Conservation (phyloP, 306 rosid genomes). For the Pachyrhizus erosus region DNA sequence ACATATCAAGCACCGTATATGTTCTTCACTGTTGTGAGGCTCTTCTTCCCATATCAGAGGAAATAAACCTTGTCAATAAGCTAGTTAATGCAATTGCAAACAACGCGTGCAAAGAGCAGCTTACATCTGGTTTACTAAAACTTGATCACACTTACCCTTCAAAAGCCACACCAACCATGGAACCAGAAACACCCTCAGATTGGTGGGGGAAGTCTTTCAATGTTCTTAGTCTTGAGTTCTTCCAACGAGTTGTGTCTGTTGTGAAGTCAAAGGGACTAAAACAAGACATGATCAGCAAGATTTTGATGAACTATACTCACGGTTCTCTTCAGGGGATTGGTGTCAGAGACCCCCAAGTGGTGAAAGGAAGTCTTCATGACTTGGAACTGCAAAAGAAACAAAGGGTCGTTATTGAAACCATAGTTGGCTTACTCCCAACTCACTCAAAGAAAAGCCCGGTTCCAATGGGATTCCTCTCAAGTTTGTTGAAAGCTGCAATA, state of each 20-base stretch:
- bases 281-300: conserved; percentile 91
- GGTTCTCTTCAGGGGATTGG: conserved; percentile 83
- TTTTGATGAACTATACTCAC: conserved; percentile 82
- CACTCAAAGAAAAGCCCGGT: conserved; percentile 91
- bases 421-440: conserved; percentile 77
- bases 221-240: conserved; percentile 78
- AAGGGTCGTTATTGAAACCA: conserved; percentile 83
- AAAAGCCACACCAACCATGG: conserved; percentile 56
- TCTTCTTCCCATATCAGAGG: conserved; percentile 81
- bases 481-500: conserved; percentile 87
- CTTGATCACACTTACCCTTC: conserved; percentile 81
- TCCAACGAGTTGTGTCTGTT: conserved; percentile 77
- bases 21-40: conserved; percentile 88
- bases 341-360: conserved; percentile 62
- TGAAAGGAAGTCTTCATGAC: conserved; percentile 68
- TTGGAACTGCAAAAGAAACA: conserved; percentile 84
- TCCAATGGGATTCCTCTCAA: conserved; percentile 98
- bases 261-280: conserved; percentile 91
- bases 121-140: conserved; percentile 80
- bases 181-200: conserved; percentile 85
- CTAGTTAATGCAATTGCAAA: conserved; percentile 83
- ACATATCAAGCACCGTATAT: conserved; percentile 69
- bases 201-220: conserved; percentile 96
- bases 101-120: conserved; percentile 95
- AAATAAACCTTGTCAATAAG: conserved; percentile 73